These are phyloP conservation scores for Flammula alnicola DNA, from an alignment of 1,284 basidiomycete species.

Conservation along the genomic window DNA sequence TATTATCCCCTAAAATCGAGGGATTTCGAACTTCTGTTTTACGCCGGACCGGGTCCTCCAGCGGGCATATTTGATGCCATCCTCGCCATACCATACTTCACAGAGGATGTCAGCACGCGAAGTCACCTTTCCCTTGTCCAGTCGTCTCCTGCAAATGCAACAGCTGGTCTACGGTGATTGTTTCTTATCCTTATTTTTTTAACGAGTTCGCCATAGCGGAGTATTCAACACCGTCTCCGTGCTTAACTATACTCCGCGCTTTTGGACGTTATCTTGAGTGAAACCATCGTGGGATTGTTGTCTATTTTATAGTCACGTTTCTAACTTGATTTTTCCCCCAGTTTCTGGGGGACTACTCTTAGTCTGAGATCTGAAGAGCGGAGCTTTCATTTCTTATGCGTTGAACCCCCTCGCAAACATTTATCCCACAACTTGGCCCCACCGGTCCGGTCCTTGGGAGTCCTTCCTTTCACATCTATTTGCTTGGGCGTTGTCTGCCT, in stretches of 20 bases:
- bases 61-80: constrained; percentile 44
- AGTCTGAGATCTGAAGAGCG: constrained; percentile 33
- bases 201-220: constrained; percentile 34
- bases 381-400: constrained; percentile 51
- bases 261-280: constrained; percentile 52
- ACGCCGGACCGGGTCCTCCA: constrained; percentile 54
- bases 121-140: constrained; percentile 46
- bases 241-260: constrained; percentile 43
- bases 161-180: constrained; percentile 44
- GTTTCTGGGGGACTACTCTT: constrained; percentile 43
- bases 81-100: constrained; percentile 38
- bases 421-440: constrained; percentile 48
- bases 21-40: constrained; percentile 48
- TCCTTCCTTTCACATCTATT: constrained; percentile 54
- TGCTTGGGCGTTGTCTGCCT: constrained; percentile 41
- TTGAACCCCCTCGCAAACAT: constrained; percentile 55
- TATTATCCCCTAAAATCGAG: neutral
- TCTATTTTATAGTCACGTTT: neutral
- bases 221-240: constrained; percentile 56
- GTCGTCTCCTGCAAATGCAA: constrained; percentile 44
- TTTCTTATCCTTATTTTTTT: neutral
- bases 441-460: constrained; percentile 40
- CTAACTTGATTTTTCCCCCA: too few species aligned
- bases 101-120: constrained; percentile 43
- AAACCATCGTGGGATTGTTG: constrained; percentile 45